Evolutionary conservation across 2,329 filamentous ascomycete species (phyloP).

Genomic region (Claviceps arundinis): DNA sequence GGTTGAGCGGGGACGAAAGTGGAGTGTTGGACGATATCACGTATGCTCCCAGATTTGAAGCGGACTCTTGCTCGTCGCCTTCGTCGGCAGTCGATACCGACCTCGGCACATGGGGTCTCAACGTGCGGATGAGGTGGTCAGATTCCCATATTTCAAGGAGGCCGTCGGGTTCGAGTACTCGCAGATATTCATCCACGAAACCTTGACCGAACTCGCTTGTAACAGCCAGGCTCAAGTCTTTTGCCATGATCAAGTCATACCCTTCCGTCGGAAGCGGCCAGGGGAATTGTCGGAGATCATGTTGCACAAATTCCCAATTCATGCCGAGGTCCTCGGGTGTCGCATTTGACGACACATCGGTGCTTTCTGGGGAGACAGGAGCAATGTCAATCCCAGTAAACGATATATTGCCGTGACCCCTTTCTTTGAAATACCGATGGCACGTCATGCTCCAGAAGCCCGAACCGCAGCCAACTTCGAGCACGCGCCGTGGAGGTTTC

Average conservation of each 20-base stretch:
- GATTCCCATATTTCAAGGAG: constrained; percentile 81
- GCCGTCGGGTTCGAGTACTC: constrained; percentile 65
- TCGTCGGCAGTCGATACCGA: constrained; percentile 22
- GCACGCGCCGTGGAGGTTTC: constrained; percentile 59
- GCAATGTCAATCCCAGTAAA: constrained; percentile 79
- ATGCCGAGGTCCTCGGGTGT: constrained; percentile 55
- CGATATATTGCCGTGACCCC: constrained; percentile 54
- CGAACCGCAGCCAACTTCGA: constrained; percentile 79
- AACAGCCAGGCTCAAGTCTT: constrained; percentile 61
- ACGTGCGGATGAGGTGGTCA: constrained; percentile 70
- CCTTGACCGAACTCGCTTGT: constrained; percentile 43
- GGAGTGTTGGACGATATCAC: constrained; percentile 72
- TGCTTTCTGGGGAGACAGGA: constrained; percentile 42
- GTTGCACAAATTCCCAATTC: constrained; percentile 79
- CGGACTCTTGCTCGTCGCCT: constrained; percentile 47
- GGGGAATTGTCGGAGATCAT: constrained; percentile 64
- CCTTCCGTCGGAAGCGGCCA: constrained; percentile 68
- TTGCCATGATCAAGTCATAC: constrained; percentile 81
- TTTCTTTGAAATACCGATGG: constrained; percentile 61
- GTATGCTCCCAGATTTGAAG: constrained; percentile 64
- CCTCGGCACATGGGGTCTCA: constrained; percentile 61
- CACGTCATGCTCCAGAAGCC: constrained; percentile 86
- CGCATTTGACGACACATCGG: constrained; percentile 16
- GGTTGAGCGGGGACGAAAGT: constrained; percentile 67
- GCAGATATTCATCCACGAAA: constrained; percentile 58